Evolutionary conservation across 257 asterid species (phyloP), one percentile per base, ranked within the genome.

Genomic region (Catharanthus roseus): DNA sequence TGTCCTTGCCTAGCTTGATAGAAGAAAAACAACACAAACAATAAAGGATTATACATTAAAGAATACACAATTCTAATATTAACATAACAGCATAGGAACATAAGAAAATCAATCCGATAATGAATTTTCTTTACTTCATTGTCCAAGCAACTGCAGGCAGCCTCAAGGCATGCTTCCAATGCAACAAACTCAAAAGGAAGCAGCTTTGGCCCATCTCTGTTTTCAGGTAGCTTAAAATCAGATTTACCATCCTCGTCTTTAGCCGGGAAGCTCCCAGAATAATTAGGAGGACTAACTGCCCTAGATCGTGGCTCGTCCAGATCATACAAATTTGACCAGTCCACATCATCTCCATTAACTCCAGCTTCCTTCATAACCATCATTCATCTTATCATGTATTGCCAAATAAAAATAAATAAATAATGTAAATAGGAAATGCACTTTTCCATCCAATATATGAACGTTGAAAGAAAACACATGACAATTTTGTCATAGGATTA

Each of bases 161-260:
- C 93, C 83, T 95, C 97, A n/a, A 95, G 97, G 77, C 97, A 95
- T 0, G 99, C 95, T 85, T 95, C 99, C 79, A 91, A 80, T 19
- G 96, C 97, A 65, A 91, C 99, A 78, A 95, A 95, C 81, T 95
- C 99, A 38, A 95, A 91, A 0, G 99, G 99, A 72, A 89, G 95
- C 80, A 88, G 84, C 87, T 89, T 95, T 3, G 88, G 95, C 42
- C 97, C 97, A 42, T 89, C 97, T 63, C 89, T 88, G 75, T 85
- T 89, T 54, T 89, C 96, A 18, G 64, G 88, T 72, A 83, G 96
- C 74, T 86, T 91, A 77, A 82, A 84, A 54, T 88, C 95, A 3
- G 54, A 51, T 67, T 80, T 88, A 38, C 77, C 84, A 29, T 80
- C 80, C 51, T 84, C 97, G 31, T 81, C 89, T 49, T 82, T 84